Evolutionary conservation across 768 basidiomycete genomes (phyloP), one percentile per base, ranked within the genome.

Genomic region (Lyophyllum decastes): DNA sequence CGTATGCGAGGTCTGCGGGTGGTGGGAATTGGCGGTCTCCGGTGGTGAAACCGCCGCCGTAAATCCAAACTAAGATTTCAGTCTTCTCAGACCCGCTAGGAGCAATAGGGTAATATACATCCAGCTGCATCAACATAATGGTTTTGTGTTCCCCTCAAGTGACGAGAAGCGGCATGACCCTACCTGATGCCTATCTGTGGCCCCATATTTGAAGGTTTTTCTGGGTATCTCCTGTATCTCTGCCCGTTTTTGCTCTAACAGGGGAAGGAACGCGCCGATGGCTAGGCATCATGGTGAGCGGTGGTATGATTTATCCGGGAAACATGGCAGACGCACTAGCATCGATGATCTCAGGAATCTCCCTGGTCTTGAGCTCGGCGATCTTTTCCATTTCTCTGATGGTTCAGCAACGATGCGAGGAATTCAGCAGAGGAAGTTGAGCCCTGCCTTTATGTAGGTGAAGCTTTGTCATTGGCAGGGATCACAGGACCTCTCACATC

Each of bases 1-100:
- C 74, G 64, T 88, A 88, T 10, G 68, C 74, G 47, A 87, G 76
- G 44, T 82, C 78, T 44, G 74, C 73, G 0, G 85, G 79, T 9
- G 77, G 70, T 1, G 78, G 72, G 41, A 81, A 65, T 8, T 71
- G 76, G n/a, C 84, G 79, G 0, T 74, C 72, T 1, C 88, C 88
- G 0, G 68, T 66, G 59, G 72, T 71, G 65, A 86, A 87, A 2
- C 87, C 86, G 1, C 88, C 88, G 1, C 88, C 88, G 59, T 90
- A 89, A 41, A 84, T 58, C 70, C 82, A 89, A 68, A 89, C 81
- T 24, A 89, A 70, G 21, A 89, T 72, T 0, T 84, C 84, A 0
- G 78, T 71, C 52, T 69, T 72, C 53, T 66, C 65, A 22, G 64
- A 64, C 19, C 57, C 53, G 6, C 66, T 63, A 11, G 65, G 57